These are phyloP conservation scores for Monilinia fructicola DNA, from an alignment of 2,329 filamentous ascomycete genomes.

Conservation along the genomic window DNA sequence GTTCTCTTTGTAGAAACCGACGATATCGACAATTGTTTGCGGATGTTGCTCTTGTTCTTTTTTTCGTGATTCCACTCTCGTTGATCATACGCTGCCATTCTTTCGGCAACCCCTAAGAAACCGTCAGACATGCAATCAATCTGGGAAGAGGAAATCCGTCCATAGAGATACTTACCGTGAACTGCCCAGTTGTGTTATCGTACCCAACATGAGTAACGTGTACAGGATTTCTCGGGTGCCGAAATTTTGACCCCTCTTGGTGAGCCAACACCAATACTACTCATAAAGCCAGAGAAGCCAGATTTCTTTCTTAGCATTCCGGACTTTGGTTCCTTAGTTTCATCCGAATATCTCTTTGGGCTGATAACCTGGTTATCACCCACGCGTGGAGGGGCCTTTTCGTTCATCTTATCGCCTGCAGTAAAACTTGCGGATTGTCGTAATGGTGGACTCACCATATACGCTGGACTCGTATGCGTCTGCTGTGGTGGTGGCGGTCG, in stretches of 20 bases:
- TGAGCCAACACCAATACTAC: slow-evolving; percentile 74
- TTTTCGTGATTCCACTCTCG: slow-evolving; percentile 93
- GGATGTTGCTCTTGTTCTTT: slow-evolving; percentile 95
- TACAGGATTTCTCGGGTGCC: slow-evolving; percentile 96
- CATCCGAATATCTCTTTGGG: slow-evolving; percentile 77
- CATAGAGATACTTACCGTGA: slow-evolving; percentile 62
- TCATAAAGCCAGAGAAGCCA: slow-evolving; percentile 85
- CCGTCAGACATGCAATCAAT: slow-evolving; percentile 5
- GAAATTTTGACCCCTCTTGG: slow-evolving; percentile 92
- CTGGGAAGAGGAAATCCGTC: not conserved
- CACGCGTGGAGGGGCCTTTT: slow-evolving; percentile 45
- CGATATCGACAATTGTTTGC: slow-evolving; percentile 91
- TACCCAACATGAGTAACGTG: slow-evolving; percentile 98
- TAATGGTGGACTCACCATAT: slow-evolving; percentile 55
- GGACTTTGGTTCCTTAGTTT: slow-evolving; percentile 63
- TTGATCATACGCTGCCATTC: slow-evolving; percentile 97
- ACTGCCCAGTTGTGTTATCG: slow-evolving; percentile 93
- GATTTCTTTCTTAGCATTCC: slow-evolving; percentile 76
- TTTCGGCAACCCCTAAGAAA: slow-evolving; percentile 77
- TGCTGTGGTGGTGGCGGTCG: slow-evolving; percentile 48
- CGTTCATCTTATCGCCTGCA: slow-evolving; percentile 52
- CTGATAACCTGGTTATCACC: slow-evolving; percentile 50
- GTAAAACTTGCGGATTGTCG: slow-evolving; percentile 67
- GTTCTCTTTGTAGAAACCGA: slow-evolving; percentile 96
- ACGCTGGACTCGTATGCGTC: slow-evolving; percentile 53